These are phyloP conservation scores for Nasturtium officinale DNA, from an alignment of 345 rosid species.

Conservation along the genomic window DNA sequence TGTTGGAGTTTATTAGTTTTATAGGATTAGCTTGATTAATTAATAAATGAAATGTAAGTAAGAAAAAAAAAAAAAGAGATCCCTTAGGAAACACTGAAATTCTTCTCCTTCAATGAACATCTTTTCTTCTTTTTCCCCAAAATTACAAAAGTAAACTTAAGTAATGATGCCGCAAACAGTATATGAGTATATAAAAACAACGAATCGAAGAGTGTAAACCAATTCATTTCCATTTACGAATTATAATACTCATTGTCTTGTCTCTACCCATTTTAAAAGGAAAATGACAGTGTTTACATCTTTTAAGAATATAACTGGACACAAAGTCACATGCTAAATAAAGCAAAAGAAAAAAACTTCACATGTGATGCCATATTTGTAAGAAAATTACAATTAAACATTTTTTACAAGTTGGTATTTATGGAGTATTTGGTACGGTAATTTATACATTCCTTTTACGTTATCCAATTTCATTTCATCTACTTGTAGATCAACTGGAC, in stretches of 20 bases:
- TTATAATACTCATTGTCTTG: constrained; percentile 17
- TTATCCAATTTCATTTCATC: constrained; percentile 32
- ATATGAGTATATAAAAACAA: constrained; percentile 14
- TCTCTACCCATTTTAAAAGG: neutral
- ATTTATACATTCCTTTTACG: constrained; percentile 39
- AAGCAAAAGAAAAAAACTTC: neutral
- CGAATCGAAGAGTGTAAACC: constrained; percentile 35
- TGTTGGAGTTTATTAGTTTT: constrained; percentile 3
- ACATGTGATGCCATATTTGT: constrained; percentile 6
- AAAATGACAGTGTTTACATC: neutral
- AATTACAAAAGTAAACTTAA: constrained; percentile 20
- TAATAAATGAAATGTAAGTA: constrained; percentile 7
- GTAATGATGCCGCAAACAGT: constrained; percentile 33
- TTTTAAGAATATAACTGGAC: constrained; percentile 7
- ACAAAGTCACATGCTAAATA: constrained; percentile 29
- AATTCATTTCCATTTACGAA: neutral
- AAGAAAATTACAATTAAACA: constrained; percentile 4
- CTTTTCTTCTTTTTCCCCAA: neutral
- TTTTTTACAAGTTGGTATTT: constrained; percentile 29
- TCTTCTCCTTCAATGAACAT: constrained; percentile 43
- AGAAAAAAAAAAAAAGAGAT: neutral
- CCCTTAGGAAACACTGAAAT: constrained; percentile 33
- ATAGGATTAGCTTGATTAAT: neutral
- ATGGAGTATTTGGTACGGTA: constrained; percentile 37
- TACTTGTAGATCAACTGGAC: constrained; percentile 28